phyloP scores from a whole-genome alignment of 176 grass and related monocot species.

The Cenchrus americanus region DNA sequence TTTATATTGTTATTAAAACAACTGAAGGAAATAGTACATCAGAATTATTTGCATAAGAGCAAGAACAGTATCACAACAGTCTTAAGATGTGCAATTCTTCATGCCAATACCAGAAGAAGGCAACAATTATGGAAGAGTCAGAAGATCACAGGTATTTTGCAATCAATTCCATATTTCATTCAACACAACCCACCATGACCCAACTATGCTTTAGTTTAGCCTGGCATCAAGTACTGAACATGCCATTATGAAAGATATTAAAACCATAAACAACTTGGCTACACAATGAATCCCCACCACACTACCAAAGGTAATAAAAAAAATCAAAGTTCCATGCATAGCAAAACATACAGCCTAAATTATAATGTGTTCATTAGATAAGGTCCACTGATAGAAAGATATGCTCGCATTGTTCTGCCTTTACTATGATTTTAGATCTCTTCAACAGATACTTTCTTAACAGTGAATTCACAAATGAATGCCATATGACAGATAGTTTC shows the following conservation, averaged over 20 bases:
- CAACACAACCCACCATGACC: slow-evolving; percentile 3
- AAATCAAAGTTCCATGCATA: not conserved
- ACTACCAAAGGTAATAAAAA: not conserved
- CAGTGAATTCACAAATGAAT: not conserved
- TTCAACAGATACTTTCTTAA: not conserved
- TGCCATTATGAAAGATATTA: not conserved
- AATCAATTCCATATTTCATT: slow-evolving; percentile 3
- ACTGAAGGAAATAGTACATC: slow-evolving; percentile 8
- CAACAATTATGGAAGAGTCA: not conserved
- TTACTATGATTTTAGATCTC: not conserved
- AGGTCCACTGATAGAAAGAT: not conserved
- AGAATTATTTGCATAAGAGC: slow-evolving; percentile 6
- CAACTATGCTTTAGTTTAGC: slow-evolving; percentile 7
- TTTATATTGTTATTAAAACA: slow-evolving; percentile 12
- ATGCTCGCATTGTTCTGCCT: not conserved
- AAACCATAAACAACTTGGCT: not conserved
- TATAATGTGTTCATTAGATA: not conserved
- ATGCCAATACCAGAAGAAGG: not conserved
- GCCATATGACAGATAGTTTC: not conserved
- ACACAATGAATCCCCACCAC: not conserved
- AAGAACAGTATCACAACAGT: not conserved
- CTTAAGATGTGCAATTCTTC: not conserved
- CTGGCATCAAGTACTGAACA: not conserved
- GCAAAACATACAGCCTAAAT: not conserved
- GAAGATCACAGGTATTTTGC: slow-evolving; percentile 8